Percentiles rank a stretch among this genome's conserved stretches.
Conservation (phyloP, 1,284 basidiomycete genomes). For the Puccinia triticina region DNA sequence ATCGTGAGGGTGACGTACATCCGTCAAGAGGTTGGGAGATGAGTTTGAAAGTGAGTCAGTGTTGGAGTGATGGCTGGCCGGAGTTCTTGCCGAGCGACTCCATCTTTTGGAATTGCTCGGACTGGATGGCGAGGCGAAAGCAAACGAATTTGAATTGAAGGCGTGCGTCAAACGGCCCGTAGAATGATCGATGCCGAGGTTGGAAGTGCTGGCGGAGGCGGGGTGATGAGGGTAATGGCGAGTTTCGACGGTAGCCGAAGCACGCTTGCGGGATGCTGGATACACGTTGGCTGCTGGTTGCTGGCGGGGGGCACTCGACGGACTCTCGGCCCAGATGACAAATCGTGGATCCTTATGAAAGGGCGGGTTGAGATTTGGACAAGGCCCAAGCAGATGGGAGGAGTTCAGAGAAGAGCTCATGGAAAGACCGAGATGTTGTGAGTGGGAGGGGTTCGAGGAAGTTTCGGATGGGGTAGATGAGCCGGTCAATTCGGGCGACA, state of each 20-base stretch:
- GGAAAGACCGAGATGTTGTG: conserved; percentile 23
- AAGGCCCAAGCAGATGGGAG: conserved; percentile 63
- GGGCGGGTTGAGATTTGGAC: background rate
- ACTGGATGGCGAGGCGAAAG: background rate
- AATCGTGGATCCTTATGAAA: conserved; percentile 74
- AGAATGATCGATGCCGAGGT: conserved; percentile 39
- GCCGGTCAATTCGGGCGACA: conserved; percentile 6
- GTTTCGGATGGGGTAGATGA: conserved; percentile 25
- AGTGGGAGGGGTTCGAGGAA: conserved; percentile 8
- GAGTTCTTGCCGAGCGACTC: conserved; percentile 35
- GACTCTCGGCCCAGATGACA: conserved; percentile 72
- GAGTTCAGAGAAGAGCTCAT: conserved; percentile 27
- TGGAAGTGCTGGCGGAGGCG: conserved; percentile 38
- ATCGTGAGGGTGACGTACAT: conserved; percentile 4
- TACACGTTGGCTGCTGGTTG: background rate
- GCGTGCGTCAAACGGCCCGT: conserved; percentile 17
- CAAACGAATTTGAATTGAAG: background rate
- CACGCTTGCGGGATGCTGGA: conserved; percentile 19
- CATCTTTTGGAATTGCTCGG: conserved; percentile 31
- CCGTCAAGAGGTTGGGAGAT: background rate
- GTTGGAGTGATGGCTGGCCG: conserved; percentile 15
- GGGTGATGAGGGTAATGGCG: conserved; percentile 34
- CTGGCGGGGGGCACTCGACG: conserved; percentile 15
- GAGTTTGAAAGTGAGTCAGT: conserved; percentile 9
- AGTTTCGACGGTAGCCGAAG: conserved; percentile 27